A percentile compares a stretch with the other conserved stretches of the same genome.
Conservation (phyloP, 169 alveolate species). For the Plasmodium chabaudi region DNA sequence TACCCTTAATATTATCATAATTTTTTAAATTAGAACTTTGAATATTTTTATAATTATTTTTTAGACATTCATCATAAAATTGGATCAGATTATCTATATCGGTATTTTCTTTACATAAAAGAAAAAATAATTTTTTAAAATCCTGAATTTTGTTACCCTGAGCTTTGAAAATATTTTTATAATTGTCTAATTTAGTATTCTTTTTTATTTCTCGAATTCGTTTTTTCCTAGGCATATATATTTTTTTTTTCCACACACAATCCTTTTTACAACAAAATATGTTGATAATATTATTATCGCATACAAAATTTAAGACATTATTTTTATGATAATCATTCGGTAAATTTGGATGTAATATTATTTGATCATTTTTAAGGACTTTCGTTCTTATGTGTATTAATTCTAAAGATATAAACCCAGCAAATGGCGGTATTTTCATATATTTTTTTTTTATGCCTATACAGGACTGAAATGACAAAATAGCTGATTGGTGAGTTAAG, state of each 20-base stretch:
- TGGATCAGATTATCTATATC: slow-evolving; percentile 22
- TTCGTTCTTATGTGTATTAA: slow-evolving; percentile 49
- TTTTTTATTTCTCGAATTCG: background rate
- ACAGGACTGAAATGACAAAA: slow-evolving; percentile 68
- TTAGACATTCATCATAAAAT: slow-evolving; percentile 22
- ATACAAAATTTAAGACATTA: slow-evolving; percentile 2
- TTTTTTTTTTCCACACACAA: slow-evolving; percentile 39
- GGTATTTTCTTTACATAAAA: slow-evolving; percentile 40
- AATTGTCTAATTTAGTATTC: background rate
- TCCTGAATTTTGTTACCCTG: slow-evolving; percentile 20
- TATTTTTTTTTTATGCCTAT: slow-evolving; percentile 35
- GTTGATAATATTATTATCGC: slow-evolving; percentile 11
- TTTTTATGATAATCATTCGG: background rate
- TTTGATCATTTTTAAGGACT: background rate
- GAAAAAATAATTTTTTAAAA: slow-evolving; percentile 44
- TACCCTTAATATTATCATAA: background rate
- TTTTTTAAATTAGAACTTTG: slow-evolving; percentile 11
- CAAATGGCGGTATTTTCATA: slow-evolving; percentile 71
- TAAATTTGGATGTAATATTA: background rate
- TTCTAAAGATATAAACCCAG: slow-evolving; percentile 55
- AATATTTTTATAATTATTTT: slow-evolving; percentile 22
- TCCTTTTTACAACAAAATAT: slow-evolving; percentile 70
- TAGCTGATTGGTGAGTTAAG: slow-evolving; percentile 62
- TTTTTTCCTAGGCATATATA: background rate
- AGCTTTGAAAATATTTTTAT: slow-evolving; percentile 19